Evolutionary conservation across 345 rosid genomes (phyloP), one percentile per base, ranked within the genome.

Genomic region (Sonneratia caseolaris): DNA sequence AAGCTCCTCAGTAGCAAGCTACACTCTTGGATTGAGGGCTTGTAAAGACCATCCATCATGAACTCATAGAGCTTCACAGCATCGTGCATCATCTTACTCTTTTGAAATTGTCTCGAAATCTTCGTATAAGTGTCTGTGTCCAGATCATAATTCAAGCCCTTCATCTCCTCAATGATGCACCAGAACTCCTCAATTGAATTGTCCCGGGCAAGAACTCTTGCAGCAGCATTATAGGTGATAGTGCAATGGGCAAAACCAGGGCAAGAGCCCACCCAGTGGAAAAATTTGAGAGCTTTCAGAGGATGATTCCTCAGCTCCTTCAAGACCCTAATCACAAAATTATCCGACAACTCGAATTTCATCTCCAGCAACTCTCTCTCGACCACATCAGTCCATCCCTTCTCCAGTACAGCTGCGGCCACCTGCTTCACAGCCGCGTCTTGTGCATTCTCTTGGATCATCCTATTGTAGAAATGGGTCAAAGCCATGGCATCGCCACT

Each of bases 11-110:
- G 68, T 53, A 93, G 88, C 22, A 84, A 74, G 78, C 73, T 77
- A 78, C 96, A 91, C 70, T 88, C 88, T 73, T 89, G 88, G 79
- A 74, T 70, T 0, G 91, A 84, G 68, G 96, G 98, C 84, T 85
- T 87, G 79, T 79, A 91, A 0, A 85, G 96, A 55, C 97, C 81
- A 79, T 91, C 96, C 94, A 89, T 93, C 98, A 91, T 89, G 74
- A 83, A 76, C 78, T 91, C 97, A 69, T 84, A 91, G 68, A 93
- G 86, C 87, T 83, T 87, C 40, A 93, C 98, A 0, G 92, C 91
- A 48, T 86, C 93, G 24, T 77, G 77, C 82, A 82, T 79, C 91
- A 89, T 82, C 78, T 79, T 88, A 59, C 0, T 75, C 74, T 91
- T 93, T 78, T 91, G 92, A 79, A 93, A 89, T 68, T 88, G 86